These are phyloP conservation scores for Perkinsus marinus DNA, from an alignment of 169 alveolate genomes.

Conservation along the genomic window DNA sequence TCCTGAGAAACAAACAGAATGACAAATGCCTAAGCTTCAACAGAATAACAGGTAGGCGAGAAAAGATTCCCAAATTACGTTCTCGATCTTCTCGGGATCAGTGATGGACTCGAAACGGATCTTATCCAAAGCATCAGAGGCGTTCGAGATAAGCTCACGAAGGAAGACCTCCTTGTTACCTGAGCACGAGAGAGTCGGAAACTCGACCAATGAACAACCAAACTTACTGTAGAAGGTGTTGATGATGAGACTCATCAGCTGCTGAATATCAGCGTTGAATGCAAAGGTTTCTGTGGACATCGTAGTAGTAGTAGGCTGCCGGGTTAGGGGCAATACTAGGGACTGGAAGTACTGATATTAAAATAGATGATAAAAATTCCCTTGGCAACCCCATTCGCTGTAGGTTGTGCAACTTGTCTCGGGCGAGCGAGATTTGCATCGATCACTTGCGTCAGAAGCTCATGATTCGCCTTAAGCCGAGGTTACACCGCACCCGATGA, in stretches of 20 bases:
- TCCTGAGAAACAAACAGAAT: conserved; percentile 38
- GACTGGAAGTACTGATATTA: not conserved
- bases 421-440: not conserved
- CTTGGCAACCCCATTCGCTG: not conserved
- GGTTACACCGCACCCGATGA: not conserved
- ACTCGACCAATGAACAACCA: not conserved
- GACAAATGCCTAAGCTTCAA: too few species aligned
- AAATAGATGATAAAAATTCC: not conserved
- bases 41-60: too few species aligned
- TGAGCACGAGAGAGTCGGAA: not conserved
- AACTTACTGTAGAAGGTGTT: conserved; percentile 88
- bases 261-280: conserved; percentile 93
- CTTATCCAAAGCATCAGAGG: conserved; percentile 98
- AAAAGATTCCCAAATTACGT: too few species aligned
- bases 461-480: not conserved
- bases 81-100: conserved; percentile 79
- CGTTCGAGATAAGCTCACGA: conserved; percentile 96
- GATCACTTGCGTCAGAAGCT: not conserved
- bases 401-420: not conserved
- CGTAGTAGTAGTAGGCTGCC: conserved; percentile 12
- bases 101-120: conserved; percentile 92
- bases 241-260: conserved; percentile 88
- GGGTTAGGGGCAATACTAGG: not conserved
- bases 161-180: conserved; percentile 94
- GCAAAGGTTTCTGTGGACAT: conserved; percentile 76